Base-by-base conservation (phyloP, 2,329 filamentous ascomycete genomes). In the Xenoacremonium recifei region DNA sequence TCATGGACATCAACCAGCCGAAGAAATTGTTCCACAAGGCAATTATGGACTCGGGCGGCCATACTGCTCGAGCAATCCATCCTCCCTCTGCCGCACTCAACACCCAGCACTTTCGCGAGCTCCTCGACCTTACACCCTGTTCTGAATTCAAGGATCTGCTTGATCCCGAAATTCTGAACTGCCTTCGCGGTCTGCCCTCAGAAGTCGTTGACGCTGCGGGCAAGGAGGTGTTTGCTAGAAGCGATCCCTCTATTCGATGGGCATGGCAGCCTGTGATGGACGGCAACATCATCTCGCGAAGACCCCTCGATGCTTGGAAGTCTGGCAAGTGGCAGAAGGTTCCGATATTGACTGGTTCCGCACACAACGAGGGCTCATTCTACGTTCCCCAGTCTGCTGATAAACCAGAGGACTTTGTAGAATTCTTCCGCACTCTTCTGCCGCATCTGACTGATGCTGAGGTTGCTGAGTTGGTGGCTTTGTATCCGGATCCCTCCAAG, bases 221-320 rank as follows among this genome's bases (percentile, higher is more conserved):
- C 1, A 60, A 61, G 21, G 48, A 54, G 10, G 57, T 63, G 0
- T 63, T 62, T 37, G 37, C 36, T 3, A 40, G 48, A 1, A 63
- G 56, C 6, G 53, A 62, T 5, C 50, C 59, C 5, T 61, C 57
- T 0, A 54, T 60, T 1, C 57, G 59, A 2, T 63, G 60, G 61
- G 58, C 60, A 4, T 63, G 56, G 57, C 61, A 63, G 23, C 59
- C 61, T 12, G 59, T 63, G 4, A 43, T 63, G 1, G 59, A 63
- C 11, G 55, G 50, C 6, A 42, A 56, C 3, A 47, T 62, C 31
- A 62, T 63, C 34, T 61, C 59, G 2, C 47, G 61, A 0, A 50
- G 58, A 6, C 60, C 61, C 0, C 35, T 62, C 1, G 57, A 62
- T 11, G 59, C 60, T 0, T 63, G 60, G 61, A 61, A 51, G 32